Conservation (phyloP, 1,284 basidiomycete species). For the Leccinum subrobustum region DNA sequence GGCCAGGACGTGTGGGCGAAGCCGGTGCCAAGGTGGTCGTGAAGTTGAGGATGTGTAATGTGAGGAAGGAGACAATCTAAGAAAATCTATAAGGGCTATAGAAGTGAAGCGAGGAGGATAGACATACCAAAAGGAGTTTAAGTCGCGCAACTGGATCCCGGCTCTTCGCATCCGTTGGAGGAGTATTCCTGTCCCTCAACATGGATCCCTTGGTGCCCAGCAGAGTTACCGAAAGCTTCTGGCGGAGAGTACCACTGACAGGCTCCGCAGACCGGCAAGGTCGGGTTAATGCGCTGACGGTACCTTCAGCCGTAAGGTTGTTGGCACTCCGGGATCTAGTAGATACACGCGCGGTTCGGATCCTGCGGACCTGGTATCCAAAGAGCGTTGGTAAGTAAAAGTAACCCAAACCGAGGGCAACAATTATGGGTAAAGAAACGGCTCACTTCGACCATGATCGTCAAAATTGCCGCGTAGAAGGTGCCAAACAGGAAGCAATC, state of each 20-base stretch:
- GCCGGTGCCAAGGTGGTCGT: slow-evolving; percentile 86
- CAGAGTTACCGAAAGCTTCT: slow-evolving; percentile 49
- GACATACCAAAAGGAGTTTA: slow-evolving; percentile 81
- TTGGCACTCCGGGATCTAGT: slow-evolving; percentile 37
- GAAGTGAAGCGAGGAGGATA: neutral
- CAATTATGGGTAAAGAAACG: slow-evolving; percentile 7
- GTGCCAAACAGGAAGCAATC: slow-evolving; percentile 91
- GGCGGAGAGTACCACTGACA: slow-evolving; percentile 31
- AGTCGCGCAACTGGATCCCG: slow-evolving; percentile 80
- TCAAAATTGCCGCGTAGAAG: slow-evolving; percentile 87
- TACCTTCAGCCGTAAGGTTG: slow-evolving; percentile 32
- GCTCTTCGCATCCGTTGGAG: slow-evolving; percentile 33
- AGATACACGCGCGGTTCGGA: slow-evolving; percentile 45
- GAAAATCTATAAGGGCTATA: slow-evolving; percentile 12
- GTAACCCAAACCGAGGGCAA: neutral
- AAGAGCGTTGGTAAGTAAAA: neutral
- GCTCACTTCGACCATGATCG: slow-evolving; percentile 91
- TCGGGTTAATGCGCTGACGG: slow-evolving; percentile 32
- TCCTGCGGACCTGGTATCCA: slow-evolving; percentile 44
- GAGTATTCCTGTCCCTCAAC: slow-evolving; percentile 36
- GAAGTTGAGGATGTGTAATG: slow-evolving; percentile 89
- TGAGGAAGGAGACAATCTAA: slow-evolving; percentile 83
- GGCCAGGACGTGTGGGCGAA: slow-evolving; percentile 22
- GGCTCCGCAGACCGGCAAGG: slow-evolving; percentile 20
- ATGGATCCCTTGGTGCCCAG: slow-evolving; percentile 70